Evolutionary conservation across 2,329 filamentous ascomycete genomes (phyloP).

Genomic region (Sphaerostilbella broomeana): DNA sequence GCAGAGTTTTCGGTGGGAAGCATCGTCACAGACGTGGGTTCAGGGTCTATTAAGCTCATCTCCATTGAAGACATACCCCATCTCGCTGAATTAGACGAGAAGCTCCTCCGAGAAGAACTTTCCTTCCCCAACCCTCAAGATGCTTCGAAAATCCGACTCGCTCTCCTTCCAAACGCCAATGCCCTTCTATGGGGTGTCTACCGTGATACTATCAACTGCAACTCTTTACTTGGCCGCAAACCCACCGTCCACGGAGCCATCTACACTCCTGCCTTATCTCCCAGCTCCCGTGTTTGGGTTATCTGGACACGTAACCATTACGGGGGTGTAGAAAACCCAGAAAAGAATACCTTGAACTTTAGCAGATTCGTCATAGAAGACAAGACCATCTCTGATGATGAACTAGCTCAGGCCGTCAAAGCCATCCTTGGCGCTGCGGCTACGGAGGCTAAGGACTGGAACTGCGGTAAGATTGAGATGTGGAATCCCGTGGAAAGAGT

Average conservation of each 20-base stretch:
- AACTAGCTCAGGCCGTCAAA: slow-evolving; percentile 48
- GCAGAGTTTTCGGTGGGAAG: slow-evolving; percentile 46
- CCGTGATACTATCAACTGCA: slow-evolving; percentile 74
- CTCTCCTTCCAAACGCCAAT: slow-evolving; percentile 27
- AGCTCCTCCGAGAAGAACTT: slow-evolving; percentile 51
- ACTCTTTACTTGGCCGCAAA: slow-evolving; percentile 49
- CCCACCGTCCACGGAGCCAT: slow-evolving; percentile 66
- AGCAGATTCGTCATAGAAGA: slow-evolving; percentile 63
- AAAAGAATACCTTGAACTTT: slow-evolving; percentile 62
- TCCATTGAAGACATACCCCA: slow-evolving; percentile 53
- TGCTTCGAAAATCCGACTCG: slow-evolving; percentile 26
- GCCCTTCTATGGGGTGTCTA: slow-evolving; percentile 52
- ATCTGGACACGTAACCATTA: slow-evolving; percentile 66
- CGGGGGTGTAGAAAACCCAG: slow-evolving; percentile 42
- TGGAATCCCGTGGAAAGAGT: slow-evolving; percentile 71
- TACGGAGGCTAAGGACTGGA: slow-evolving; percentile 64
- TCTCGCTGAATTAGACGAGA: slow-evolving; percentile 59
- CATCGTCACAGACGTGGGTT: slow-evolving; percentile 21
- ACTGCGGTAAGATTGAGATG: slow-evolving; percentile 62
- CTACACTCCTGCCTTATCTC: slow-evolving; percentile 40
- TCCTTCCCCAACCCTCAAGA: slow-evolving; percentile 16
- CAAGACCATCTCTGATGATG: slow-evolving; percentile 28
- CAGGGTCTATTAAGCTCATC: slow-evolving; percentile 37
- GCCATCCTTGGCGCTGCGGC: slow-evolving; percentile 62
- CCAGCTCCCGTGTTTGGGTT: slow-evolving; percentile 60